Base-by-base conservation (phyloP, 495 filamentous ascomycete genomes). In the Aspergillus avenaceus region DNA sequence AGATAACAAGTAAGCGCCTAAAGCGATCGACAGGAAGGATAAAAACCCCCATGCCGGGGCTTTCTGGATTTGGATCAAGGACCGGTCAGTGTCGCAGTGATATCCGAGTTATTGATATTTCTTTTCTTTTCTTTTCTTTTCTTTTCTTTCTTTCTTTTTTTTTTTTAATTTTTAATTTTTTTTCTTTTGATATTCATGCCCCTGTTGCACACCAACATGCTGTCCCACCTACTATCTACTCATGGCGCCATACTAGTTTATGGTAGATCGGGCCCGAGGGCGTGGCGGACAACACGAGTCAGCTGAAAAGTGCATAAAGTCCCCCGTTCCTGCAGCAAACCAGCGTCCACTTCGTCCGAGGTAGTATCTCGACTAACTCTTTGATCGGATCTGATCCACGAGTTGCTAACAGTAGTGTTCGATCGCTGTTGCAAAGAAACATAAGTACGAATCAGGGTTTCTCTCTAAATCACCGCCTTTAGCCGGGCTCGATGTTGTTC, bases 351-450 rank as follows among this genome's bases (percentile, higher is more conserved):
- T 49, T 40, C 22, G 29, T 19, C n/a, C 23, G 29, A 13, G 22
- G 31, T 45, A 28, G 26, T 22, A 31, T 21, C 16, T 21, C 34
- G 16, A 38, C 16, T 19, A 14, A 50, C 34, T 50, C 19, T 26
- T 38, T 32, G 47, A 50, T 42, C 47, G 47, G 47, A 50, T 50
- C 47, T 41, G 47, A 50, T 50, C 47, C 37, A 43, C 47, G 43
- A 36, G 6, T 36, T 14, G 32, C 28, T 11, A 31, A 31, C 9
- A 11, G 8, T 13, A 13, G 9, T 3, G n/a, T 3, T 36, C 18
- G 34, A 5, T 38, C n/a, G 34, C 16, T 38, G 9, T 38, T 21
- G 34, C 34, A 38, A 18, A 21, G 13, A 1, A 18, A 38, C 34
- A 21, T 3, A 38, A 21, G 34, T 19, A 38, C 16, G 7, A 18